These are phyloP conservation scores for Macrophomina tecta DNA, from an alignment of 2,329 filamentous ascomycete species.

Conservation along the genomic window DNA sequence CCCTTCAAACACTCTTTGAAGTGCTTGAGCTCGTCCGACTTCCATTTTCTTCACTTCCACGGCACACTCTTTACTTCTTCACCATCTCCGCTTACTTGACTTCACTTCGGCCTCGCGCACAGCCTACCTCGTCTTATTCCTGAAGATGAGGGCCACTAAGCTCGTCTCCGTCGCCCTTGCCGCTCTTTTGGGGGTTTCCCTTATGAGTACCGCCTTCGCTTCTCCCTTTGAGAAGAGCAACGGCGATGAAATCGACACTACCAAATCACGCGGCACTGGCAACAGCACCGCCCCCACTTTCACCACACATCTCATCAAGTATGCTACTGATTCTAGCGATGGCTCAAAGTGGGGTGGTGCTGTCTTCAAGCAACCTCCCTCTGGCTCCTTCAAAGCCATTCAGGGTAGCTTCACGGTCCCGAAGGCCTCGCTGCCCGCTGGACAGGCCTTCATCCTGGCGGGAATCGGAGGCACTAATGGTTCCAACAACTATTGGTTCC, in stretches of 20 bases:
- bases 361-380: conserved; percentile 50
- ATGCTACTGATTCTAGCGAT: neutral
- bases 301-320: neutral
- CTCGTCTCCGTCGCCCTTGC: conserved; percentile 45
- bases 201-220: conserved; percentile 34
- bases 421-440: conserved; percentile 48
- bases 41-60: neutral
- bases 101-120: neutral
- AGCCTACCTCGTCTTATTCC: neutral
- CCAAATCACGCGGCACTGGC: conserved; percentile 55
- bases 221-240: conserved; percentile 39
- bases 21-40: neutral
- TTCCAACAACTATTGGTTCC: conserved; percentile 34
- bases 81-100: neutral
- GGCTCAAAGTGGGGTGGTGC: conserved; percentile 65
- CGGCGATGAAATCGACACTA: conserved; percentile 48
- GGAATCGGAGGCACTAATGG: conserved; percentile 44
- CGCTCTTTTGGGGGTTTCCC: conserved; percentile 36
- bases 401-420: conserved; percentile 62
- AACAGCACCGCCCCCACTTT: conserved; percentile 37
- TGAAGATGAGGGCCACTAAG: conserved; percentile 42
- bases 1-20: neutral
- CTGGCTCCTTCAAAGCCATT: conserved; percentile 58
- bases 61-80: neutral
- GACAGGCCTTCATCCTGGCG: neutral